Evolutionary conservation across 1,139 yeast species (phyloP).

Genomic region (Hansenula lynferdii): DNA sequence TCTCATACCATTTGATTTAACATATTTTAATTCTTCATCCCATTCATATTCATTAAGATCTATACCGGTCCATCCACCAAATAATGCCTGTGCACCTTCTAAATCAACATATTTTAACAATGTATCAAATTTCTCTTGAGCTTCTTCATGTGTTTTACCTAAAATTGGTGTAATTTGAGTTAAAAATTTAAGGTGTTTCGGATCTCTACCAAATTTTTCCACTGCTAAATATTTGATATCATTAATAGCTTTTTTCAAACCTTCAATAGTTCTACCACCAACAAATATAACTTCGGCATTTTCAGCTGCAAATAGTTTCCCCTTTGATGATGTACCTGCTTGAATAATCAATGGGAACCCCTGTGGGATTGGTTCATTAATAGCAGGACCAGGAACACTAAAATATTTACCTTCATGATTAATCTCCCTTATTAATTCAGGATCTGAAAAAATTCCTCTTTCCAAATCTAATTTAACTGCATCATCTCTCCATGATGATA

Average conservation of each 20-base stretch:
- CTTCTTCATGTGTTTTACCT: constrained; percentile 29
- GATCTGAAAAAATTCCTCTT: constrained; percentile 29
- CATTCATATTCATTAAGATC: constrained; percentile 29
- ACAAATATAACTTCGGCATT: constrained; percentile 38
- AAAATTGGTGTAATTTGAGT: constrained; percentile 22
- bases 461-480: constrained; percentile 28
- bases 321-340: constrained; percentile 36
- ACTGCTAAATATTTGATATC: constrained; percentile 27
- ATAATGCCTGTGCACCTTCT: constrained; percentile 34
- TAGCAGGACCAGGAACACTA: constrained; percentile 33
- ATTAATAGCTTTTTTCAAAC: constrained; percentile 25
- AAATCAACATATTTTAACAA: constrained; percentile 27
- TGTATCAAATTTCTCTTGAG: constrained; percentile 25
- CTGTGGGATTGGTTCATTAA: constrained; percentile 34
- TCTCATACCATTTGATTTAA: constrained; percentile 24
- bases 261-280: constrained; percentile 26
- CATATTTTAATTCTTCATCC: constrained; percentile 29
- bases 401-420: constrained; percentile 32
- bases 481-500: constrained; percentile 38
- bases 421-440: constrained; percentile 29
- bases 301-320: constrained; percentile 35
- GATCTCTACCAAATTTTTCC: constrained; percentile 24
- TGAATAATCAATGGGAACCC: constrained; percentile 35
- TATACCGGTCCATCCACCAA: constrained; percentile 35
- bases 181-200: constrained; percentile 23